phyloP scores from a whole-genome alignment of 352 stramenopile genomes.

The Poterioochromonas sp. region DNA sequence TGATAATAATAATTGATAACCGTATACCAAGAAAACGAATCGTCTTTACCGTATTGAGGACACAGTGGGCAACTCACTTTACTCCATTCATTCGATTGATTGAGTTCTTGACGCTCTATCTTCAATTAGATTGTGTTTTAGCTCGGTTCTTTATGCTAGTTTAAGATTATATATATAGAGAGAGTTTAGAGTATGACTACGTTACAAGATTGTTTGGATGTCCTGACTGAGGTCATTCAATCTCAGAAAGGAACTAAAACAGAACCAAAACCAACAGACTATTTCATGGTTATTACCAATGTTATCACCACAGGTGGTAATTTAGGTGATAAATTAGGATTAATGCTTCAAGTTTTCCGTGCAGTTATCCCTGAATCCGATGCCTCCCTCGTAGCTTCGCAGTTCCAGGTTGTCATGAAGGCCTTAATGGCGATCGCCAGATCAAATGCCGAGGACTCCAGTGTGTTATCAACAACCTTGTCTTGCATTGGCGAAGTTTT shows the following conservation, averaged over 20 bases:
- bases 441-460: not conserved
- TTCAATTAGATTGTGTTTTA: no score
- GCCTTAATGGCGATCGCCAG: not conserved
- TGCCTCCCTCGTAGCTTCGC: not conserved
- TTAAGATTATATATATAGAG: no score
- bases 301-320: not conserved
- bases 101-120: no score
- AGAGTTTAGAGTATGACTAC: no score
- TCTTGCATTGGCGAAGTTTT: not conserved
- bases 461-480: not conserved
- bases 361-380: constrained; percentile 16
- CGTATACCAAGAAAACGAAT: no score
- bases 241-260: not conserved
- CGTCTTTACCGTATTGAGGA: no score
- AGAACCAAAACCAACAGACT: constrained; percentile 28
- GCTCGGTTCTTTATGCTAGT: no score
- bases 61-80: no score
- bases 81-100: no score
- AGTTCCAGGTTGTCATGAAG: not conserved
- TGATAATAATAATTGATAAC: no score
- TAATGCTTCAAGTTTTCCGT: not conserved
- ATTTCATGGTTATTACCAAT: constrained; percentile 9
- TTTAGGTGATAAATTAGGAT: not conserved
- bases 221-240: constrained; percentile 11
- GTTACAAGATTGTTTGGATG: not conserved